Percentiles rank a stretch among this genome's conserved stretches.
Evolutionary conservation across 148 eudicot genomes (phyloP).

Genomic region (Bassia scoparia): DNA sequence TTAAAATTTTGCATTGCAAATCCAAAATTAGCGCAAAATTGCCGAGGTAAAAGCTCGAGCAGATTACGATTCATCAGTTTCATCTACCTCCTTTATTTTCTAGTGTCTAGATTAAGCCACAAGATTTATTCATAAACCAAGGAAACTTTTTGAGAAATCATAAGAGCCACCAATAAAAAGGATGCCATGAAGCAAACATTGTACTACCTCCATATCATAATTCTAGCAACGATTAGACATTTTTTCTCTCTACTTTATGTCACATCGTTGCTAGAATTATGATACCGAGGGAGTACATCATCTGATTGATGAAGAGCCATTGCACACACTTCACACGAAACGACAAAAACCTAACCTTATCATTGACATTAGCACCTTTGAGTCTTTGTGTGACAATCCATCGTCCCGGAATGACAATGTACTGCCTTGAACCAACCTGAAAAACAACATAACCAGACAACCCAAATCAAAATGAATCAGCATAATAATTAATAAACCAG

Average conservation of each 20-base stretch:
- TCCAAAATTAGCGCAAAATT: not conserved
- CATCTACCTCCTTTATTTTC: not conserved
- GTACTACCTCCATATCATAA: too few species aligned
- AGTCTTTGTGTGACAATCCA: conserved; percentile 69
- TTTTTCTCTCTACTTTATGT: too few species aligned
- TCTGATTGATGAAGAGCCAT: too few species aligned
- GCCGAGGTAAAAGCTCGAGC: not conserved
- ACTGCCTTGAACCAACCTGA: conserved; percentile 84
- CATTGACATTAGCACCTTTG: conserved; percentile 82
- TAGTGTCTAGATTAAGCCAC: not conserved
- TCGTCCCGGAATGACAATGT: conserved; percentile 87
- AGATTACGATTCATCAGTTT: not conserved
- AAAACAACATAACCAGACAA: conserved; percentile 2
- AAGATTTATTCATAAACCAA: not conserved
- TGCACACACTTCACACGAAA: too few species aligned
- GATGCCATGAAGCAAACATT: not conserved
- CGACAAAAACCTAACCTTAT: conserved; percentile 56
- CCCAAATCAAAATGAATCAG: not conserved
- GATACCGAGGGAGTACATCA: too few species aligned
- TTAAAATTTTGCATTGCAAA: not conserved
- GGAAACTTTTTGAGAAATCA: not conserved
- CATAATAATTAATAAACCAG: not conserved
- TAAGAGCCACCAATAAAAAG: conserved; percentile 1
- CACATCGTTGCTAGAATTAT: too few species aligned
- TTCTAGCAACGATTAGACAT: too few species aligned